Percentiles rank a stretch among this genome's conserved stretches.
Evolutionary conservation across 768 basidiomycete genomes (phyloP).

Genomic region (Hypsizygus marmoreus): DNA sequence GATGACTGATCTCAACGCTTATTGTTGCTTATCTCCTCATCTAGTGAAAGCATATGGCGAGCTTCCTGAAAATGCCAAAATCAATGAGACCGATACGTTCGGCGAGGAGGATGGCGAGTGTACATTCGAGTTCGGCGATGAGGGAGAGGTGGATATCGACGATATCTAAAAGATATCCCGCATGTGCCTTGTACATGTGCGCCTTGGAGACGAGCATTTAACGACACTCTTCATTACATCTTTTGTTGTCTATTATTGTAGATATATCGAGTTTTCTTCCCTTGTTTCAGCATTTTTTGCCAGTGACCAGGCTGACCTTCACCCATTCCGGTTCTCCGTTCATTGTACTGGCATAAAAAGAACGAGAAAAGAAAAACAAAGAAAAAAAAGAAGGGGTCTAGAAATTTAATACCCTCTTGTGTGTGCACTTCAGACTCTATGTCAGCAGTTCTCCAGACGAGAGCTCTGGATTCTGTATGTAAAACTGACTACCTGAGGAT

Average conservation of each 20-base stretch:
- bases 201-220: slow-evolving; percentile 10
- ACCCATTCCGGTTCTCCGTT: no score
- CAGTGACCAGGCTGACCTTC: no score
- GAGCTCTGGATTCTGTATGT: no score
- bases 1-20: slow-evolving; percentile 9
- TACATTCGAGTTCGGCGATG: slow-evolving; percentile 88
- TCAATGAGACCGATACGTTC: slow-evolving; percentile 94
- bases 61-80: slow-evolving; percentile 93
- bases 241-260: slow-evolving; percentile 14
- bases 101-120: slow-evolving; percentile 90
- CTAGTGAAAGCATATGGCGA: slow-evolving; percentile 97
- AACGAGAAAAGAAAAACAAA: no score
- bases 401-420: no score
- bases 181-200: slow-evolving; percentile 7
- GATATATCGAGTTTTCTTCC: slow-evolving; percentile 8
- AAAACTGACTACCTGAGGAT: no score
- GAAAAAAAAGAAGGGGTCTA: no score
- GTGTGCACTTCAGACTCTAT: no score
- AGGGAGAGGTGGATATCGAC: slow-evolving; percentile 87
- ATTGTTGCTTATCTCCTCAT: neutral
- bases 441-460: no score
- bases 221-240: slow-evolving; percentile 8
- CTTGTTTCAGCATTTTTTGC: no score
- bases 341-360: no score
- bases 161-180: slow-evolving; percentile 79